Percentiles rank a stretch among this genome's conserved stretches.
These are phyloP conservation scores for Thelonectria rubi DNA, from an alignment of 2,329 filamentous ascomycete genomes.

Conservation along the genomic window DNA sequence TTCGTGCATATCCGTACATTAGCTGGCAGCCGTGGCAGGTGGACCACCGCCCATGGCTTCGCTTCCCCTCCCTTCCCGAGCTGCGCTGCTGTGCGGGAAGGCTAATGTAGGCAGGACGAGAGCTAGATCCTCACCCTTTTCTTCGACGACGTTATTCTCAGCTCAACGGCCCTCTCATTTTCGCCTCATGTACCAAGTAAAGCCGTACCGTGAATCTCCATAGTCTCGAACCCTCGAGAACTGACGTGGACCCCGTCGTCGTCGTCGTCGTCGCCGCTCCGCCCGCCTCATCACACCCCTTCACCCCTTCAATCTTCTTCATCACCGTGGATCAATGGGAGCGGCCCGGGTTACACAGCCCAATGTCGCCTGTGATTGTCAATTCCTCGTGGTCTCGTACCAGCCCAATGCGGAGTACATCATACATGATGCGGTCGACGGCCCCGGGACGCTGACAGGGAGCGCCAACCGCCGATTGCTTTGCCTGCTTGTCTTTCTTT, in stretches of 20 bases:
- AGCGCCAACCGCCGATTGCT: slow-evolving; percentile 36
- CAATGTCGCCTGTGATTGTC: slow-evolving; percentile 25
- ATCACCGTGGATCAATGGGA: slow-evolving; percentile 36
- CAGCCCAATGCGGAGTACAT: slow-evolving; percentile 41
- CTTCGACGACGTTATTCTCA: slow-evolving; percentile 8
- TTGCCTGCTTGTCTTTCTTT: slow-evolving; percentile 35
- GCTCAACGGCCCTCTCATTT: slow-evolving; percentile 1
- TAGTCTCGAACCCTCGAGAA: slow-evolving; percentile 8
- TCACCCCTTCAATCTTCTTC: slow-evolving; percentile 25
- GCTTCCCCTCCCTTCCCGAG: slow-evolving; percentile 33
- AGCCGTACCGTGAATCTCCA: background rate
- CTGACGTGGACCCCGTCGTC: slow-evolving; percentile 22
- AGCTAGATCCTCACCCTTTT: slow-evolving; percentile 37
- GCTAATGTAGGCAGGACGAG: slow-evolving; percentile 43
- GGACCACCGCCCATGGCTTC: slow-evolving; percentile 35
- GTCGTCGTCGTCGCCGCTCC: background rate
- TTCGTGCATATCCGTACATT: slow-evolving; percentile 43
- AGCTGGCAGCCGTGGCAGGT: slow-evolving; percentile 35
- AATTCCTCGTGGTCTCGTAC: slow-evolving; percentile 36
- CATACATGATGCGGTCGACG: slow-evolving; percentile 34
- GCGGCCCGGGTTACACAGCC: slow-evolving; percentile 34
- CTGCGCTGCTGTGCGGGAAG: slow-evolving; percentile 44
- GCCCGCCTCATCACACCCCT: slow-evolving; percentile 26
- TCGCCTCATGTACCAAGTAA: slow-evolving; percentile 6
- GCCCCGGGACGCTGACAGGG: slow-evolving; percentile 37